phyloP scores from a whole-genome alignment of 805 yeast species.

The Nadsonia fulvescens region DNA sequence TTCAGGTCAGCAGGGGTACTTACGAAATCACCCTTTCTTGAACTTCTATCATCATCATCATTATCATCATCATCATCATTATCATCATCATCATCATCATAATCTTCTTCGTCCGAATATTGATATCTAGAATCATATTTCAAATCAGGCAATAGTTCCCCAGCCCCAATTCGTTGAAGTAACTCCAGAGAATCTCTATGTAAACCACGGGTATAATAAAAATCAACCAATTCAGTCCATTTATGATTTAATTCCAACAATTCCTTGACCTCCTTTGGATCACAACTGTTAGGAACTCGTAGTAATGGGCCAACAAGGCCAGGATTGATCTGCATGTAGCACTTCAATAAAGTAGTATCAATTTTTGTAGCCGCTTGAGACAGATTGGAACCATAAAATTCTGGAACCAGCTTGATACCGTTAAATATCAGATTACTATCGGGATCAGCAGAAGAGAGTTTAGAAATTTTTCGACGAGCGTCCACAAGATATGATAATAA shows the following conservation, averaged over 20 bases:
- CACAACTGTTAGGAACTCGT: constrained; percentile 59
- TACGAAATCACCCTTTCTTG: too few species aligned
- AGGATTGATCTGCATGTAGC: constrained; percentile 53
- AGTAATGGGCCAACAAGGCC: constrained; percentile 69
- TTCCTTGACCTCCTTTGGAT: constrained; percentile 37
- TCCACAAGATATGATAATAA: constrained; percentile 31
- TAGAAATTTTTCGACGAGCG: constrained; percentile 26
- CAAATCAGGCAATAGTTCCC: background rate
- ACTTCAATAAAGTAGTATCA: constrained; percentile 62
- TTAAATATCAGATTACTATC: constrained; percentile 8
- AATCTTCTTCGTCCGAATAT: too few species aligned
- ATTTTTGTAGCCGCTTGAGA: constrained; percentile 26
- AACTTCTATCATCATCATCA: too few species aligned
- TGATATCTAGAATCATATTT: constrained; percentile 1
- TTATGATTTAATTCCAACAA: constrained; percentile 27
- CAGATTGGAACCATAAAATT: constrained; percentile 17
- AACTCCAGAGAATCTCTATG: constrained; percentile 54
- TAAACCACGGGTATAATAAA: constrained; percentile 41
- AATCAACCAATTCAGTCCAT: constrained; percentile 58
- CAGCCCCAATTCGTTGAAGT: constrained; percentile 6
- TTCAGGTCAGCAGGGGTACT: too few species aligned
- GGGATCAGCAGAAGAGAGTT: constrained; percentile 10
- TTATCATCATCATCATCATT: constrained; percentile 15
- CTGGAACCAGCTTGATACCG: constrained; percentile 13
- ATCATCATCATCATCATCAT: constrained; percentile 14